Percentiles rank a stretch among this genome's conserved stretches.
phyloP scores from a whole-genome alignment of 176 grass and related monocot genomes.

The Aegilops umbellulata region DNA sequence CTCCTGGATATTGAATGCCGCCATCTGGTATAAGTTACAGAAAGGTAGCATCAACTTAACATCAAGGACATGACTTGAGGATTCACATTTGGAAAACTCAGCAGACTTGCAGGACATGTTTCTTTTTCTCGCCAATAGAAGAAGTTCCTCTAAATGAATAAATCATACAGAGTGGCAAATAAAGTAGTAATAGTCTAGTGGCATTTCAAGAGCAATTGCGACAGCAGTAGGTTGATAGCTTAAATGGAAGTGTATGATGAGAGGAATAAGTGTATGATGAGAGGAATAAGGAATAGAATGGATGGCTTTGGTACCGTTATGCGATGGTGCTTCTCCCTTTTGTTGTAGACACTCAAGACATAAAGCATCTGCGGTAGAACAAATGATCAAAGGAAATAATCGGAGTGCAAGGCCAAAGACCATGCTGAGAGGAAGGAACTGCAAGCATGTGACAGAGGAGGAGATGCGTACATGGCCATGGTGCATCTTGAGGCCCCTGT shows the following conservation, averaged over 20 bases:
- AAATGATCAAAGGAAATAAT: background rate
- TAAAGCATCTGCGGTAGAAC: slow-evolving; percentile 71
- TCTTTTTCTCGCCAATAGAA: background rate
- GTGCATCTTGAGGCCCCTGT: slow-evolving; percentile 90
- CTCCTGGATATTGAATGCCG: slow-evolving; percentile 97
- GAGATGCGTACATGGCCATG: slow-evolving; percentile 60
- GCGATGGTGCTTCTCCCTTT: slow-evolving; percentile 87
- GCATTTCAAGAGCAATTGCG: background rate
- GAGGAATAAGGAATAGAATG: background rate
- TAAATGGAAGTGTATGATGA: background rate
- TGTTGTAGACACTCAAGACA: slow-evolving; percentile 91
- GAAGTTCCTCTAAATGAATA: background rate
- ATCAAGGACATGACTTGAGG: background rate
- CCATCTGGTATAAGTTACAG: slow-evolving; percentile 61
- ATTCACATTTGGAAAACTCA: background rate
- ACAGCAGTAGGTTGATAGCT: background rate
- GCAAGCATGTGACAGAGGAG: background rate
- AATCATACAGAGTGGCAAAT: background rate
- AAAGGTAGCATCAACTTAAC: background rate
- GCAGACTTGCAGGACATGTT: background rate
- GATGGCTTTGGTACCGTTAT: slow-evolving; percentile 47
- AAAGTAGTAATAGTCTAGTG: background rate
- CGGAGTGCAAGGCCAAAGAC: background rate
- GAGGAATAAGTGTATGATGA: background rate
- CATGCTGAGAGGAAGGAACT: background rate